Evolutionary conservation across 2,329 filamentous ascomycete species (phyloP).

Genomic region (Incumbomyces lentus): DNA sequence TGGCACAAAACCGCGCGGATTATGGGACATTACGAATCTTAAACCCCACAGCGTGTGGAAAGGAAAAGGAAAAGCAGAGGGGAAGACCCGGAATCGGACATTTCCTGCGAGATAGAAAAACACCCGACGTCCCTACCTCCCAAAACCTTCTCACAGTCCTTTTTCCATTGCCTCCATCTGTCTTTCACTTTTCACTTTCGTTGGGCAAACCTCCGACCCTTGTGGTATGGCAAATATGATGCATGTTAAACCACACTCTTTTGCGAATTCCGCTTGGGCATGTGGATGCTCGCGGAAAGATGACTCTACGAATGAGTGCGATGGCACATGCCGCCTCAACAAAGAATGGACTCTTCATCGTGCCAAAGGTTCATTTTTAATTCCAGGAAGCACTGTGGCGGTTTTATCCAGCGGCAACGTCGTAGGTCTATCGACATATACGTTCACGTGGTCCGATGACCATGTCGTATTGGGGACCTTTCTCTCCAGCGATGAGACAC

Average conservation of each 20-base stretch:
- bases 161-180: slow-evolving; percentile 4
- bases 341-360: slow-evolving; percentile 7
- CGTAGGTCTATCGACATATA: no score
- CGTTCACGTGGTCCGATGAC: no score
- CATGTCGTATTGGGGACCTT: no score
- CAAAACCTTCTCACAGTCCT: slow-evolving; percentile 3
- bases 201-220: slow-evolving; percentile 5
- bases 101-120: slow-evolving; percentile 6
- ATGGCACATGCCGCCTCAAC: slow-evolving; percentile 6
- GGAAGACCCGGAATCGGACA: background rate
- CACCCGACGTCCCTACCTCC: slow-evolving; percentile 5
- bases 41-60: no score
- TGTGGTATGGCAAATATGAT: slow-evolving; percentile 7
- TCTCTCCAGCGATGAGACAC: no score
- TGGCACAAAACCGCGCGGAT: no score
- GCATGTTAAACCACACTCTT: slow-evolving; percentile 5
- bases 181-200: slow-evolving; percentile 9
- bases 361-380: background rate
- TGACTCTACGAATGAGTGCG: slow-evolving; percentile 4
- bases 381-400: no score
- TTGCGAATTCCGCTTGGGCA: slow-evolving; percentile 1
- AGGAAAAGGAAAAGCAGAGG: no score
- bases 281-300: slow-evolving; percentile 5
- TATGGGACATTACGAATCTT: no score
- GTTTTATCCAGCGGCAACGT: no score